Base-by-base conservation (phyloP, 2,329 filamentous ascomycete genomes). In the Fusarium tjaetaba region DNA sequence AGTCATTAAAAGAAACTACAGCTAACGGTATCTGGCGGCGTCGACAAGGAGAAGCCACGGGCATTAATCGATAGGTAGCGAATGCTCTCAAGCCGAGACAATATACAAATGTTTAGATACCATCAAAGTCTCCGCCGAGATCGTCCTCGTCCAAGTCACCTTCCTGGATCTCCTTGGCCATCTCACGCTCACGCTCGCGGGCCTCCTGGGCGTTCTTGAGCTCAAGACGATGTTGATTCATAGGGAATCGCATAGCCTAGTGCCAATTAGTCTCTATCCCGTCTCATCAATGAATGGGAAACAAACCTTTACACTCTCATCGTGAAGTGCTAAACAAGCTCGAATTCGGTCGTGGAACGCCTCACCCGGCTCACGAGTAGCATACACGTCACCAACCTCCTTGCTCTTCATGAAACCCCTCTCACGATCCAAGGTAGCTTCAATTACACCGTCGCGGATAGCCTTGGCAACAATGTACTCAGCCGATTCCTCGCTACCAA, bases 401-500 rank as follows among this genome's bases (percentile, higher is more conserved):
- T 97, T 97, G 83, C 95, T 98, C 90, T 97, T 97, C 95, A 98
- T 98, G 85, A 94, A 98, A 0, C 96, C 96, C 73, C 92, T 92
- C 87, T 98, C 95, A 72, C 97, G 93, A 81, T 99, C 96, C 70
- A 98, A 86, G 5, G 93, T 95, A 39, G 96, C 96, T 87, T 98
- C 96, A 66, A 98, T 98, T 63, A 98, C 96, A 67, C 96, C 96
- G 79, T 99, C 96, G 26, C 96, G 91, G 77, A 99, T 99, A 4
- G 96, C 96, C 88, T 99, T 99, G 74, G 96, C 96, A 41, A 98
- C 96, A 82, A 99, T 99, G 84, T 99, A 99, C 85, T 99, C 96
- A 16, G 96, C 96, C 46, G 94, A 97, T 87, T 99, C 96, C 82
- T 99, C 96, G 77, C 94, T 97, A 74, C 96, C 94, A 15, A 99